Evolutionary conservation across 441 rosid genomes (phyloP), one percentile per base, ranked within the genome.

Genomic region (Gossypium gossypioides): DNA sequence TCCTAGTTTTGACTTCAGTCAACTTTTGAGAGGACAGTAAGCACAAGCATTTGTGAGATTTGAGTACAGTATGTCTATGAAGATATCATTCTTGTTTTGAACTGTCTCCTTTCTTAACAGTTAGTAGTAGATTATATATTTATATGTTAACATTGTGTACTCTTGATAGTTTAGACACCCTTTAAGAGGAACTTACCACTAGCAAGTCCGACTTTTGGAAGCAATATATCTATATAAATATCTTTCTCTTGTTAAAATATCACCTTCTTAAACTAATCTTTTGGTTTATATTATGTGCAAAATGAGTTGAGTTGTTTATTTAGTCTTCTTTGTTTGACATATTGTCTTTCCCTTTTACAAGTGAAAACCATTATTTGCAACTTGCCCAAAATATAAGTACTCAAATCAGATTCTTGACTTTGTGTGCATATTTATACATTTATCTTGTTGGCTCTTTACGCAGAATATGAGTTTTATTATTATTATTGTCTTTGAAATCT

Each of bases 331-430:
- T 12, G 54, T 65, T 65, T 65, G 69, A 65, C 34, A 5, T 64
- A 19, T 19, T 64, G 6, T 44, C 55, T 12, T 44, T 65, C 19
- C 54, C 69, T 65, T 64, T 64, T 44, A 5, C 15, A 19, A 63
- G 68, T 40, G 10, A 63, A 42, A 37, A 18, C 16, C 27, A 24
- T 66, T 34, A 13, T 7, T 13, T 22, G 56, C 55, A 46, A 24
- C 56, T 13, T 66, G 56, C 40, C 56, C 56, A 13, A 25, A 66
- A 65, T 46, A 24, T 22, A 59, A 46, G 18, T 27, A 46, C 59
- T 68, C 44, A 50, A 50, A 50, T 27, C 57, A 50, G 52, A 27
- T 67, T 66, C 42, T 68, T 68, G 60, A 51, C 48, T 16, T 42
- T 10, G 46, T 27, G 12, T 29, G n/a, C 42, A 40, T 15, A 34